Evolutionary conservation across 768 basidiomycete species (phyloP).

Genomic region (Tricholoma saponaceum): DNA sequence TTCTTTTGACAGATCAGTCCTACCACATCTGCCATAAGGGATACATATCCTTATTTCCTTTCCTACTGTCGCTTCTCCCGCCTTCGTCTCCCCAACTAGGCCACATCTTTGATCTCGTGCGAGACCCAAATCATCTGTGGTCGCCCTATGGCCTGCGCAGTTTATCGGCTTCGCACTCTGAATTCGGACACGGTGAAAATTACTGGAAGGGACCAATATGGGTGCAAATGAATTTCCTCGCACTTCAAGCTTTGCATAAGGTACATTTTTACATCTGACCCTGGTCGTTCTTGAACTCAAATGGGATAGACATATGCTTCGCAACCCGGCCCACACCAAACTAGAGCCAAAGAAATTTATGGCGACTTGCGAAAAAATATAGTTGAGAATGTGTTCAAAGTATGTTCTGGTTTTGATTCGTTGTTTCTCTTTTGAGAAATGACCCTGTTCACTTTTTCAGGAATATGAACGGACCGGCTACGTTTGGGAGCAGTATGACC

Average conservation of each 20-base stretch:
- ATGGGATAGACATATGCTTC: constrained; percentile 64
- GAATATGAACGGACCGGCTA: constrained; percentile 92
- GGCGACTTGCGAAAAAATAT: constrained; percentile 75
- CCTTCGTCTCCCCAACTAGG: constrained; percentile 76
- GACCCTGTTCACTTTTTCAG: constrained; percentile 30
- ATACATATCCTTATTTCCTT: constrained; percentile 92
- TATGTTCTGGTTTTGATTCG: constrained; percentile 13
- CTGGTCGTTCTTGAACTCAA: background rate
- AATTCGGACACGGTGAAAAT: constrained; percentile 90
- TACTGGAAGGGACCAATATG: constrained; percentile 98
- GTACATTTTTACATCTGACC: constrained; percentile 31
- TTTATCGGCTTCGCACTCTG: constrained; percentile 81
- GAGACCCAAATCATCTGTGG: constrained; percentile 85
- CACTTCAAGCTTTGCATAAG: constrained; percentile 73
- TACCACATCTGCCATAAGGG: constrained; percentile 88
- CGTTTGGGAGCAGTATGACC: constrained; percentile 97
- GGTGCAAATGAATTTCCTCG: constrained; percentile 97
- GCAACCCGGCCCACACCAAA: constrained; percentile 77
- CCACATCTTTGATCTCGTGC: constrained; percentile 75
- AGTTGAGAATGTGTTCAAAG: constrained; percentile 75
- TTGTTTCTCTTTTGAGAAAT: background rate
- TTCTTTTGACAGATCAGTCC: constrained; percentile 68
- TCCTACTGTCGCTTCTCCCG: constrained; percentile 78
- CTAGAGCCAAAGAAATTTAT: constrained; percentile 75
- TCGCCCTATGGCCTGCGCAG: constrained; percentile 88